Percentiles rank a stretch among this genome's conserved stretches.
These are phyloP conservation scores for Oidiodendron maius DNA, from an alignment of 495 filamentous ascomycete genomes.

Conservation along the genomic window DNA sequence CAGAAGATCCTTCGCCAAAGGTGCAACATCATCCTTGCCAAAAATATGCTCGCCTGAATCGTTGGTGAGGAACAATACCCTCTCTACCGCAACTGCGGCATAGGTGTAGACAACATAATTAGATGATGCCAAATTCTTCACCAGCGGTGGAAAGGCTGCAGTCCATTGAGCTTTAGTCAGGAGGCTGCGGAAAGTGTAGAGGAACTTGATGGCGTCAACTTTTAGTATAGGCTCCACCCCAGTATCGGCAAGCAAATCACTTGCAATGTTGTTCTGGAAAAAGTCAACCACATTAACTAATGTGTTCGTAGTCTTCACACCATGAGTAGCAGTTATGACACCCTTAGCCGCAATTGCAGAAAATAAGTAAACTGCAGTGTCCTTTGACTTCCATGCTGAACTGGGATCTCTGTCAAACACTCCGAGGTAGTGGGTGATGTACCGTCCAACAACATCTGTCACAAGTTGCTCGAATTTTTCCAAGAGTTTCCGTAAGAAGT, in stretches of 20 bases:
- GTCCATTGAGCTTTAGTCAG: slow-evolving; percentile 81
- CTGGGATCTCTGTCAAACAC: slow-evolving; percentile 63
- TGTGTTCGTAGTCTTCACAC: slow-evolving; percentile 82
- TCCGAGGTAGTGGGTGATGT: slow-evolving; percentile 70
- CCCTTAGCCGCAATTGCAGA: slow-evolving; percentile 91
- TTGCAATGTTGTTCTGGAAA: slow-evolving; percentile 83
- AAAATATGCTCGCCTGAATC: slow-evolving; percentile 69
- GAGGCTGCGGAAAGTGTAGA: slow-evolving; percentile 92
- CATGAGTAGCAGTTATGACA: slow-evolving; percentile 71
- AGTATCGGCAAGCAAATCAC: slow-evolving; percentile 63
- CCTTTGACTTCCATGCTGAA: slow-evolving; percentile 90
- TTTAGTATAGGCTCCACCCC: slow-evolving; percentile 78
- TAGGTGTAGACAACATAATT: slow-evolving; percentile 98
- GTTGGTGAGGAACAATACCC: slow-evolving; percentile 75
- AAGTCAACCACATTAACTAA: slow-evolving; percentile 84
- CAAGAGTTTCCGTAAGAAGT: slow-evolving; percentile 83
- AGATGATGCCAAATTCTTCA: slow-evolving; percentile 76
- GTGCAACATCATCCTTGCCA: slow-evolving; percentile 61
- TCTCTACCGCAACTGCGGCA: slow-evolving; percentile 88
- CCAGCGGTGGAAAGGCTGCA: slow-evolving; percentile 78
- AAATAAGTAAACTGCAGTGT: slow-evolving; percentile 93
- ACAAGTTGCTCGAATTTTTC: slow-evolving; percentile 81
- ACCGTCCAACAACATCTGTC: slow-evolving; percentile 71
- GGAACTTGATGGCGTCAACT: slow-evolving; percentile 95
- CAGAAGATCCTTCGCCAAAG: slow-evolving; percentile 77